phyloP scores from a whole-genome alignment of 192 early-diverging fungal species.

The Coemansia sp. region DNA sequence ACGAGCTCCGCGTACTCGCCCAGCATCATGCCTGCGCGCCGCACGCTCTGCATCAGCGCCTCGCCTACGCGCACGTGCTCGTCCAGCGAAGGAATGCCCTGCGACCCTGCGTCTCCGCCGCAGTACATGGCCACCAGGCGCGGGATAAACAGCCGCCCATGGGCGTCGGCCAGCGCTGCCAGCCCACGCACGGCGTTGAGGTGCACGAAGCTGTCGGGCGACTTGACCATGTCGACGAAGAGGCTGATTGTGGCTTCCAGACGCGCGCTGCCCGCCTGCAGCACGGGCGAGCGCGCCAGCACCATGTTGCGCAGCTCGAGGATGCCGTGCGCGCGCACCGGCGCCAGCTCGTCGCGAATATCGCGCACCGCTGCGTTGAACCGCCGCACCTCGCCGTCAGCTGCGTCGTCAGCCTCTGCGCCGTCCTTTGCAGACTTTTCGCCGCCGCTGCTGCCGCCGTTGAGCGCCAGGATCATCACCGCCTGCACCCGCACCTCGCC shows the following conservation, averaged over 20 bases:
- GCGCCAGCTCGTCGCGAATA: constrained; percentile 72
- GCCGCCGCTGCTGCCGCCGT: constrained; percentile 10
- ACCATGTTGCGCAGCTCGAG: constrained; percentile 79
- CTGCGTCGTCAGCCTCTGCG: constrained; percentile 9
- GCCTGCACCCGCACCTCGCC: constrained; percentile 20
- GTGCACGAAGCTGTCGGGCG: constrained; percentile 89
- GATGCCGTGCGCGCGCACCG: constrained; percentile 86
- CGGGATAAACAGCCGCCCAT: constrained; percentile 66
- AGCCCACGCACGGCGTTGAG: constrained; percentile 90
- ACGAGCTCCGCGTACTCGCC: constrained; percentile 59
- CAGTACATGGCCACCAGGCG: constrained; percentile 69
- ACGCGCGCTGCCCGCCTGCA: constrained; percentile 51
- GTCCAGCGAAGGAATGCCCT: constrained; percentile 48
- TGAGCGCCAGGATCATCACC: constrained; percentile 35
- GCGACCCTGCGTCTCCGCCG: constrained; percentile 23
- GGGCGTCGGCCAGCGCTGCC: constrained; percentile 75
- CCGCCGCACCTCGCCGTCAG: constrained; percentile 51
- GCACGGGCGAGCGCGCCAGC: constrained; percentile 60
- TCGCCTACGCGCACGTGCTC: constrained; percentile 81
- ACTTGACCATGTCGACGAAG: constrained; percentile 74
- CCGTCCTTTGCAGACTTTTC: background rate
- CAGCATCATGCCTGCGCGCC: constrained; percentile 76
- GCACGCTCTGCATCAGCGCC: constrained; percentile 81
- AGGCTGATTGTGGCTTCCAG: constrained; percentile 67
- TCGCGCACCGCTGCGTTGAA: constrained; percentile 78